Evolutionary conservation across 1,284 basidiomycete genomes (phyloP), one percentile per base, ranked within the genome.

Genomic region (Tilletiaria anomala): DNA sequence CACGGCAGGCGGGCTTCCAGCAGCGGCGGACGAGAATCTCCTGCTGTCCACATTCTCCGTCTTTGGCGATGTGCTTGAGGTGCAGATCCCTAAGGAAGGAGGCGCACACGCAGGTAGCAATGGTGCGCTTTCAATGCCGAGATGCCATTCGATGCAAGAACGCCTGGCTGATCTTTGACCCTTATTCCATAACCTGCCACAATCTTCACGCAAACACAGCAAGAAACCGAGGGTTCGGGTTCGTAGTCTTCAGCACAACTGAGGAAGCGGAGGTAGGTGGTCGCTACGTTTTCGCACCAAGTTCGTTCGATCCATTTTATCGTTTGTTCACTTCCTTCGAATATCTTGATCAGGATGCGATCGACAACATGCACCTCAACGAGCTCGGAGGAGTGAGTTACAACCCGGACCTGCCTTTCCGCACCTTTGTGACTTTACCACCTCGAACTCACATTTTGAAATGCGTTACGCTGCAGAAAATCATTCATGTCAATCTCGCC

Each of bases 281-380:
- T n/a, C n/a, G n/a, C n/a, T n/a, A n/a, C n/a, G n/a, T n/a, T n/a
- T n/a, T n/a, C n/a, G n/a, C n/a, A n/a, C n/a, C n/a, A n/a, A n/a
- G n/a, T n/a, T n/a, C n/a, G n/a, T n/a, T n/a, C n/a, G n/a, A n/a
- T n/a, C n/a, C n/a, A n/a, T n/a, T n/a, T n/a, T n/a, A n/a, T n/a
- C n/a, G n/a, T n/a, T n/a, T n/a, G n/a, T n/a, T n/a, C n/a, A n/a
- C n/a, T n/a, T n/a, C n/a, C n/a, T n/a, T n/a, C n/a, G n/a, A n/a
- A n/a, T n/a, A n/a, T n/a, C n/a, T n/a, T n/a, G n/a, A n/a, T n/a
- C n/a, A n/a, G 17, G 51, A 56, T 40, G 54, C 51, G 11, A 14
- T 56, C 6, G 51, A 56, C 36, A 56, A 56, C 24, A 53, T 56
- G 51, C 43, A 56, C 22, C 43, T 53, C 11, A 54, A 56, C 23